Evolutionary conservation across 257 asterid species (phyloP).

Genomic region (Solanum arcanum): DNA sequence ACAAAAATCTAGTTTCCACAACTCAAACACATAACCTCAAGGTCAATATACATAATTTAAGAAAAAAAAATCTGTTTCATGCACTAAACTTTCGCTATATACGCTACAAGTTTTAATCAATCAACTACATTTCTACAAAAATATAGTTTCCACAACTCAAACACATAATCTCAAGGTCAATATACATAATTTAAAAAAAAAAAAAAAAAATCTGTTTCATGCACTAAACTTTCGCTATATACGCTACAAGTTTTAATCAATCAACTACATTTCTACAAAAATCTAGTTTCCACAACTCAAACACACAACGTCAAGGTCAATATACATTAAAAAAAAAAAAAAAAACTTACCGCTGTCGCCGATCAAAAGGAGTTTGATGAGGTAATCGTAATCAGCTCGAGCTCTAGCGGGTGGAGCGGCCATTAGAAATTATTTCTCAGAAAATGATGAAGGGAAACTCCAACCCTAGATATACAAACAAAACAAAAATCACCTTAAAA

Average conservation of each 20-base stretch:
- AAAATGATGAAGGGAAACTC: neutral
- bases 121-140: neutral
- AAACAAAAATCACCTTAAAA: constrained; percentile 24
- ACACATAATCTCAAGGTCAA: neutral
- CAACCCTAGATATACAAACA: constrained; percentile 1
- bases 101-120: neutral
- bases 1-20: neutral
- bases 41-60: neutral
- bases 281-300: neutral
- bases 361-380: constrained; percentile 61
- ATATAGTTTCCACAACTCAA: neutral
- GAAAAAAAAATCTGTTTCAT: neutral
- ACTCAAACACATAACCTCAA: neutral
- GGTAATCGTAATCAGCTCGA: constrained; percentile 67
- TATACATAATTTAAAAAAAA: too few relatives aligned
- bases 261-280: neutral
- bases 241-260: neutral
- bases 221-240: neutral
- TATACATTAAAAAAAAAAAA: neutral
- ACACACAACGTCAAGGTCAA: neutral
- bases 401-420: constrained; percentile 70
- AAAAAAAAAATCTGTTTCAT: neutral
- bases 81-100: neutral
- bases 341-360: constrained; percentile 60
- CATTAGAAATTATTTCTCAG: constrained; percentile 30